phyloP scores from a whole-genome alignment of 2,329 filamentous ascomycete species.

The Chaetomium olivaceum region DNA sequence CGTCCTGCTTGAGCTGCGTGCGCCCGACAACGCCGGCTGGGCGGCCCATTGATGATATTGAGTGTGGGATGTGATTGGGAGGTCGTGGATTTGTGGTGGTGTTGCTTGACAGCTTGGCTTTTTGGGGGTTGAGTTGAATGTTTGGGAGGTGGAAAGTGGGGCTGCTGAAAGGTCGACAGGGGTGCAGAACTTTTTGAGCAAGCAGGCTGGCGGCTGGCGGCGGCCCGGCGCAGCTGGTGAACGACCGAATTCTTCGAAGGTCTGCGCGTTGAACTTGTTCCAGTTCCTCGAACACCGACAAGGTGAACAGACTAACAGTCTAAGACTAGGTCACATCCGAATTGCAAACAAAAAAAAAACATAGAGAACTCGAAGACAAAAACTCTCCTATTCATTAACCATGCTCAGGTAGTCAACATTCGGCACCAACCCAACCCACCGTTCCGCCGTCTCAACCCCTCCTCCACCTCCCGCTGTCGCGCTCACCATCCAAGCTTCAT shows the following conservation, averaged over 20 bases:
- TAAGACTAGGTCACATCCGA: not conserved
- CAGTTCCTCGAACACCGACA: no score
- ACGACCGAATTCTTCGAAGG: no score
- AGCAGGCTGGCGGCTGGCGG: no score
- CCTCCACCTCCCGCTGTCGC: not conserved
- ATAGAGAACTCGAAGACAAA: not conserved
- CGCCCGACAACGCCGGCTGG: constrained; percentile 12
- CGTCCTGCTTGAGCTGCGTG: constrained; percentile 16
- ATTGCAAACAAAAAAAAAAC: not conserved
- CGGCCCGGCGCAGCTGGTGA: no score
- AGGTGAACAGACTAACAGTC: no score
- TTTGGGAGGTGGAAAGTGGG: not conserved
- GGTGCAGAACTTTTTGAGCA: not conserved
- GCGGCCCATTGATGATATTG: constrained; percentile 7
- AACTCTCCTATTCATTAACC: constrained; percentile 27
- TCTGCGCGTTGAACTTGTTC: no score
- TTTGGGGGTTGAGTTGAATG: not conserved
- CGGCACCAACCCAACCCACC: constrained; percentile 3
- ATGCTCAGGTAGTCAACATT: constrained; percentile 35
- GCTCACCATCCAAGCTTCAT: constrained; percentile 32
- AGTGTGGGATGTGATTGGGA: not conserved
- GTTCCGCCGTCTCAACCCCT: not conserved
- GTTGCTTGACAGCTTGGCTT: not conserved
- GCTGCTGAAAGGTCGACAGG: not conserved
- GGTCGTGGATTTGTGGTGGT: not conserved